Evolutionary conservation across 2,329 filamentous ascomycete genomes (phyloP), one percentile per base, ranked within the genome.

Genomic region (Cladosporium sp.): DNA sequence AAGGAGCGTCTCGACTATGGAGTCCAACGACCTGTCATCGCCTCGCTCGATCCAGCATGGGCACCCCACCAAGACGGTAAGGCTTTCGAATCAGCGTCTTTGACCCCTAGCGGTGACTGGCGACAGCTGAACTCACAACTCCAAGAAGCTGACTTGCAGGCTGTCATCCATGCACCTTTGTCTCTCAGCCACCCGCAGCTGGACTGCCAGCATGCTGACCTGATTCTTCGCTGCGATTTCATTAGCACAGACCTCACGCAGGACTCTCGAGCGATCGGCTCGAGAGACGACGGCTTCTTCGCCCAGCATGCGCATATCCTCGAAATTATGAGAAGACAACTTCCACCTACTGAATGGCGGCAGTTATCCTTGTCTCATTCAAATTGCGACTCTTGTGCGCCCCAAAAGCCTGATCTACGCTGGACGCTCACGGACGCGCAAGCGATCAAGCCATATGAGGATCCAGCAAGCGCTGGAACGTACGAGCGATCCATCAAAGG

Each of bases 401-500:
- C 82, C 11, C 54, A 61, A 2, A 70, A 70, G 11, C 81, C 81
- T 1, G 60, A 63, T 3, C 64, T 81, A 16, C 69, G 75, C 28
- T 83, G 80, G 81, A 73, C 69, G 23, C 56, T 77, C 3, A 70
- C 66, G 10, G 70, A 71, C 14, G 70, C 73, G 13, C 64, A 65
- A 5, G 76, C 75, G 39, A 70, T 83, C 23, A 76, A 75, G 16
- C 78, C 83, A 0, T 82, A 81, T 58, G 86, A 88, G 70, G 80
- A 87, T 67, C 77, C 83, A 0, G 68, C 76, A 59, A 77, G 80
- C 63, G 85, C 86, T 56, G 81, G 79, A 0, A 67, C 72, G 0
- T 87, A 82, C 67, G 86, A 88, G 70, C 75, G 76, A 49, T 76
- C 77, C 2, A 73, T 86, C 25, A 88, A 87, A 69, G 67, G 72